Base-by-base conservation (phyloP, 345 rosid genomes). In the Eucalyptus albens region DNA sequence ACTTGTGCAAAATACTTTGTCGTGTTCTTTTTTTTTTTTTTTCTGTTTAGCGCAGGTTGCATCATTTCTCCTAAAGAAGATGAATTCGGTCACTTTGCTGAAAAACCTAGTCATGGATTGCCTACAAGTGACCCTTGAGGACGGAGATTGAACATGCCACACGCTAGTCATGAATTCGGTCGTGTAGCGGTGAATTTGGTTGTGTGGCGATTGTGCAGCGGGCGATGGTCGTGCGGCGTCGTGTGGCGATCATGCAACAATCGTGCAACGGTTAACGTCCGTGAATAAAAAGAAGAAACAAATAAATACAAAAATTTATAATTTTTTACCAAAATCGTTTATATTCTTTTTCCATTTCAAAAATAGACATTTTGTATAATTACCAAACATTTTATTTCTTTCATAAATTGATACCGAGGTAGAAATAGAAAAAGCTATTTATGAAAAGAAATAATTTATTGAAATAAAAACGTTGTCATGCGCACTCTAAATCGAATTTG, bases 371-470 rank as follows among this genome's bases (percentile, higher is more conserved):
- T 47, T 47, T 47, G 49, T 47, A 47, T 47, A 47, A 47, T 47
- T 11, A 47, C 2, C 13, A 47, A 47, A 47, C 0, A 47, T 11
- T 13, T 47, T 3, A 11, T 47, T 4, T 47, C 3, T 11, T 13
- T 11, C 2, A 9, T 1, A 47, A 47, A 47, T 47, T 11, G 1
- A 11, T 47, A 0, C 4, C 49, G 11, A 4, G 12, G 0, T 47
- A 47, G 0, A 47, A 11, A 47, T 47, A 47, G 1, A 47, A 47
- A 11, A 47, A 47, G 11, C 11, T 47, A 47, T 47, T 47, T 47
- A 3, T 47, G 4, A 47, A 47, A 47, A 11, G 2, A 47, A 11
- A 47, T 47, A 47, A 1, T 47, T 47, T 47, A 1, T 11, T 0
- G 0, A 45, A 47, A 47, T 47, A 47, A 11, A 47, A 47, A 47